phyloP scores from a whole-genome alignment of 768 basidiomycete species.

The Botryobasidium botryosum region DNA sequence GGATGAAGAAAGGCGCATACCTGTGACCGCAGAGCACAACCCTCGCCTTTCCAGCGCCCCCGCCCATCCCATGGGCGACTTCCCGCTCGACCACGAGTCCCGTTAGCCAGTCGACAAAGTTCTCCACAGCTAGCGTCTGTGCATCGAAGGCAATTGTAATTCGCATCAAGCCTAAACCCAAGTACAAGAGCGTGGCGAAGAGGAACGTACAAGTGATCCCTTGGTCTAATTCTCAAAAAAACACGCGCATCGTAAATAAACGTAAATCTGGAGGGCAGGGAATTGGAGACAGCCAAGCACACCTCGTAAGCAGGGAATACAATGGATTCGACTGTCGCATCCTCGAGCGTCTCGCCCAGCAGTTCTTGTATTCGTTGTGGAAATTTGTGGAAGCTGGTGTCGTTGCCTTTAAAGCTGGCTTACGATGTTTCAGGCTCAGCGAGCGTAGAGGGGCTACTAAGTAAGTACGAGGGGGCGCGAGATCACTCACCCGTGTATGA shows the following conservation, averaged over 20 bases:
- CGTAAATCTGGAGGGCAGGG: neutral
- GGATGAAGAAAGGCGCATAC: constrained; percentile 28
- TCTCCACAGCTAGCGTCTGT: constrained; percentile 63
- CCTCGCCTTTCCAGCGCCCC: constrained; percentile 53
- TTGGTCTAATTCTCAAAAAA: constrained; percentile 49
- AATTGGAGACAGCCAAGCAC: constrained; percentile 10
- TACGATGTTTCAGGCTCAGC: neutral
- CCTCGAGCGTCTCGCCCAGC: constrained; percentile 42
- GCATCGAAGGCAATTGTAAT: too few relatives aligned
- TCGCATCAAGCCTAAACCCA: neutral
- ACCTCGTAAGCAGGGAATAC: constrained; percentile 86
- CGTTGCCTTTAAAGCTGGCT: constrained; percentile 22
- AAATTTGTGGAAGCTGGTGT: constrained; percentile 33
- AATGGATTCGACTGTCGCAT: constrained; percentile 47
- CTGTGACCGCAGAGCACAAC: constrained; percentile 85
- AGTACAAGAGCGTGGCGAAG: neutral
- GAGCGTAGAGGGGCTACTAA: constrained; percentile 6
- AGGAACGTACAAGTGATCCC: constrained; percentile 56
- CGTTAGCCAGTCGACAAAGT: constrained; percentile 86
- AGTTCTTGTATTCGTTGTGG: constrained; percentile 66
- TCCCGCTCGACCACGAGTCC: constrained; percentile 77
- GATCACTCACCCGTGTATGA: constrained; percentile 56
- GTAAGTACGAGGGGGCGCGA: neutral
- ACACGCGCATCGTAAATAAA: constrained; percentile 2
- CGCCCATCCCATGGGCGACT: constrained; percentile 53